Evolutionary conservation across 2,329 filamentous ascomycete genomes (phyloP).

Genomic region (Aureobasidium sp.): DNA sequence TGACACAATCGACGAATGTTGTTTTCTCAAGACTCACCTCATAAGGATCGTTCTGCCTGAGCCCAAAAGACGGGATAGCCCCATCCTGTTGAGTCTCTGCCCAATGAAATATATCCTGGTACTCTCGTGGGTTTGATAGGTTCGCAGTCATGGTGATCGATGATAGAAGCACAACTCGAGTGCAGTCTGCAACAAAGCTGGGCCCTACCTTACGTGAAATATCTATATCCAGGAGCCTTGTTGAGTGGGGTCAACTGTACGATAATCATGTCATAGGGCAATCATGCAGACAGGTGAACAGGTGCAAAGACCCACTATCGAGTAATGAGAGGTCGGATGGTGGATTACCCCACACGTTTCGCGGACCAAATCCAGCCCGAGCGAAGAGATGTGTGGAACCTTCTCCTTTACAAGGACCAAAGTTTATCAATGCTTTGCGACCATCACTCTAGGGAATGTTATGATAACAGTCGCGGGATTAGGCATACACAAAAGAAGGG

Average conservation of each 20-base stretch:
- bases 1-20: too few relatives aligned
- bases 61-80: not conserved
- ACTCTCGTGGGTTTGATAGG: not conserved
- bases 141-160: not conserved
- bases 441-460: too few relatives aligned
- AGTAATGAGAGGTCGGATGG: too few relatives aligned
- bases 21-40: not conserved
- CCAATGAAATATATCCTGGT: slow-evolving; percentile 2
- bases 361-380: not conserved
- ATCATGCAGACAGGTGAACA: not conserved
- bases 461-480: too few relatives aligned
- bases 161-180: not conserved
- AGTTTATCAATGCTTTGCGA: too few relatives aligned
- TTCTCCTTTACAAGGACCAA: too few relatives aligned
- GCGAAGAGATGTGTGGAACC: too few relatives aligned
- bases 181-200: not conserved
- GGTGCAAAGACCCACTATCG: not conserved
- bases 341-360: not conserved
- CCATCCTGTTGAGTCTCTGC: not conserved
- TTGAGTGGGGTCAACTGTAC: not conserved
- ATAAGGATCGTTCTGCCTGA: not conserved
- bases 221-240: not conserved
- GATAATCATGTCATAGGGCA: not conserved
- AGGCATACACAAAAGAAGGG: too few relatives aligned
- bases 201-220: not conserved